These are phyloP conservation scores for Daldinia sp. DNA, from an alignment of 2,329 filamentous ascomycete genomes.

Conservation along the genomic window DNA sequence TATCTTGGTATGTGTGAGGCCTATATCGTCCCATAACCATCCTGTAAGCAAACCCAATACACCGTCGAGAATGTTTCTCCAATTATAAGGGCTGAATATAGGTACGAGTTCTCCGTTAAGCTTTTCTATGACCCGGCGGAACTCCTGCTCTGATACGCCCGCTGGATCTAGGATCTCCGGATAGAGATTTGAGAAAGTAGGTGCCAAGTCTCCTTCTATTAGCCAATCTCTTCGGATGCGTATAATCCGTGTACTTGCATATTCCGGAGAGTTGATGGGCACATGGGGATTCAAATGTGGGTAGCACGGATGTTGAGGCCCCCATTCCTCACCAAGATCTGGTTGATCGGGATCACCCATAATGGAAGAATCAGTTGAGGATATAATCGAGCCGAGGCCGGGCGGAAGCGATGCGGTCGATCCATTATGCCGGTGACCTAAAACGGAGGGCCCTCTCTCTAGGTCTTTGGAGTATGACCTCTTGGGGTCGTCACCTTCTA, in stretches of 20 bases:
- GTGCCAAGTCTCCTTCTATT: conserved; percentile 85
- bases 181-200: conserved; percentile 93
- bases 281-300: conserved; percentile 95
- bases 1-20: conserved; percentile 77
- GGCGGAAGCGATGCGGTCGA: conserved; percentile 60
- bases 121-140: conserved; percentile 80
- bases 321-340: conserved; percentile 83
- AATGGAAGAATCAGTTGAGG: conserved; percentile 66
- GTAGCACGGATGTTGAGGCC: conserved; percentile 91
- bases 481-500: conserved; percentile 47
- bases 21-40: conserved; percentile 94
- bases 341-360: conserved; percentile 69
- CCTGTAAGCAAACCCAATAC: conserved; percentile 83
- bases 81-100: conserved; percentile 81
- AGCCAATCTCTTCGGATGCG: conserved; percentile 93
- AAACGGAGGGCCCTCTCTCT: conserved; percentile 60
- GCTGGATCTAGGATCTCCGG: conserved; percentile 92
- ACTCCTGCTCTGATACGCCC: conserved; percentile 84
- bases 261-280: conserved; percentile 76
- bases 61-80: conserved; percentile 81
- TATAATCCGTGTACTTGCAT: conserved; percentile 84
- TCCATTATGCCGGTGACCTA: conserved; percentile 51
- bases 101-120: conserved; percentile 79
- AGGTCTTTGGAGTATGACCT: conserved; percentile 60
- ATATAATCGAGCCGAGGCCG: conserved; percentile 61